Evolutionary conservation across 176 grass and related monocot species (phyloP).

Genomic region (barley (Hordeum vulgare)): MorexV3_pseudomolecules_assembly NC_058519.1:38393057-38393556

Average conservation of each 20-base stretch:
- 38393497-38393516: not conserved
- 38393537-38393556: no score
- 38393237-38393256: not conserved
- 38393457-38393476: not conserved
- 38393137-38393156: no score
- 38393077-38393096: no score
- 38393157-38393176: not conserved
- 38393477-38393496: not conserved
- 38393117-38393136: no score
- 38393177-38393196: not conserved
- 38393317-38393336: no score
- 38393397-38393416: not conserved
- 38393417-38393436: not conserved
- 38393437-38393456: not conserved
- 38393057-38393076: no score
- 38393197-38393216: not conserved
- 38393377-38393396: not conserved
- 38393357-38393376: constrained; percentile 28
- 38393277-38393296: constrained; percentile 12
- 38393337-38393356: no score
- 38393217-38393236: not conserved
- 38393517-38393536: no score
- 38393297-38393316: not conserved
- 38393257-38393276: not conserved
- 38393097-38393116: no score